Conservation (phyloP, 1,139 yeast species). For the Suhomyces kunorum region DNA sequence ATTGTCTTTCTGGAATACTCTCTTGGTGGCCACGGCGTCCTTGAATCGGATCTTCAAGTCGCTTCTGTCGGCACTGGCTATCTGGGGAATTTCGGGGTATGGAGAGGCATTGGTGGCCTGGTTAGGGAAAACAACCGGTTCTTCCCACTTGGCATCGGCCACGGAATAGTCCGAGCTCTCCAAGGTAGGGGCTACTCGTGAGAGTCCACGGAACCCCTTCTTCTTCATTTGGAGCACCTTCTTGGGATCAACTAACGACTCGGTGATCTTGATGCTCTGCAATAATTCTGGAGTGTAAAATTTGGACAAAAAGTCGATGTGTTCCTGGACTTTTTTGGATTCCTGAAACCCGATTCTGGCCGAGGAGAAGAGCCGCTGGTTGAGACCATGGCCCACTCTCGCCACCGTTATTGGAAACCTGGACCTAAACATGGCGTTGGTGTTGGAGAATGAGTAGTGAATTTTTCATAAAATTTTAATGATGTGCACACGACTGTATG, state of each 20-base stretch:
- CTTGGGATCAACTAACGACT: conserved; percentile 67
- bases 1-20: conserved; percentile 16
- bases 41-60: conserved; percentile 43
- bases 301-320: conserved; percentile 61
- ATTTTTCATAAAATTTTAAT: conserved; percentile 12
- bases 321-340: conserved; percentile 35
- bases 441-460: conserved; percentile 2
- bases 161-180: conserved; percentile 31
- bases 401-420: conserved; percentile 9
- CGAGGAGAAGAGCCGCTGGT: conserved; percentile 11
- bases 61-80: conserved; percentile 42
- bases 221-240: conserved; percentile 36
- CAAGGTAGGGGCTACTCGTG: conserved; percentile 37
- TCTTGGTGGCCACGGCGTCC: conserved; percentile 18
- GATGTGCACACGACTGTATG: conserved; percentile 6
- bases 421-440: conserved; percentile 12
- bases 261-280: conserved; percentile 79
- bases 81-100: conserved; percentile 46
- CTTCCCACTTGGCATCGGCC: conserved; percentile 48
- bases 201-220: conserved; percentile 33
- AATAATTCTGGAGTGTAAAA: conserved; percentile 77
- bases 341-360: conserved; percentile 7
- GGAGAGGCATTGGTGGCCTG: conserved; percentile 43
- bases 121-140: conserved; percentile 50
- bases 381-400: conserved; percentile 9